A percentile compares a stretch with the other conserved stretches of the same genome.
Conservation (phyloP, 2,329 filamentous ascomycete species). For the Fusarium sp. region DNA sequence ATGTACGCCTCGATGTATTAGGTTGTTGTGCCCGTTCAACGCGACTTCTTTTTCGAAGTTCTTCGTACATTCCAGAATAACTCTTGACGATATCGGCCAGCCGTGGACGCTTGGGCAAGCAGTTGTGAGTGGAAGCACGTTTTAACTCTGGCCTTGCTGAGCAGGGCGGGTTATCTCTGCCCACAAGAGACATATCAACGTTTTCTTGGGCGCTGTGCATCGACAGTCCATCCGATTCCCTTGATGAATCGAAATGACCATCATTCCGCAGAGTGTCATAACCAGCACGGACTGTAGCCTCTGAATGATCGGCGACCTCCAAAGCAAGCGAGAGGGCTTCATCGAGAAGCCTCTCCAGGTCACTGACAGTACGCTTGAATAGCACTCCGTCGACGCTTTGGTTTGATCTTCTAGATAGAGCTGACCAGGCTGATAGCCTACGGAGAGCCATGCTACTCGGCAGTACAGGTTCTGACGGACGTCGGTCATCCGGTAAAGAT, state of each 20-base stretch:
- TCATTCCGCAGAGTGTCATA: constrained; percentile 23
- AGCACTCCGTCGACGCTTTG: constrained; percentile 39
- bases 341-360: constrained; percentile 57
- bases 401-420: constrained; percentile 34
- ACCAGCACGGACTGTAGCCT: constrained; percentile 22
- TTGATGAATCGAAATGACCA: constrained; percentile 2
- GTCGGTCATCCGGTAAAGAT: constrained; percentile 25
- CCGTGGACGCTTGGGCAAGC: constrained; percentile 36
- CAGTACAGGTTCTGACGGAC: constrained; percentile 38
- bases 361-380: constrained; percentile 52
- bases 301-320: constrained; percentile 50
- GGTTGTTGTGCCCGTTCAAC: not conserved
- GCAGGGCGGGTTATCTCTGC: constrained; percentile 1
- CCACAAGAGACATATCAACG: constrained; percentile 9
- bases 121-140: constrained; percentile 44
- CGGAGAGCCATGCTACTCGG: constrained; percentile 29
- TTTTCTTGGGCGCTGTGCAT: constrained; percentile 16
- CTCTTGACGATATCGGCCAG: constrained; percentile 42
- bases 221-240: constrained; percentile 12
- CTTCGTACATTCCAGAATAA: constrained; percentile 36
- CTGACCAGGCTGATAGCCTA: constrained; percentile 27
- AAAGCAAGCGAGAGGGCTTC: constrained; percentile 57
- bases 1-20: not conserved
- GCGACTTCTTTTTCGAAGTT: constrained; percentile 11
- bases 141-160: constrained; percentile 28